These are phyloP conservation scores for Scenedesmus sp. DNA, from an alignment of 163 green algal species.

Conservation along the genomic window DNA sequence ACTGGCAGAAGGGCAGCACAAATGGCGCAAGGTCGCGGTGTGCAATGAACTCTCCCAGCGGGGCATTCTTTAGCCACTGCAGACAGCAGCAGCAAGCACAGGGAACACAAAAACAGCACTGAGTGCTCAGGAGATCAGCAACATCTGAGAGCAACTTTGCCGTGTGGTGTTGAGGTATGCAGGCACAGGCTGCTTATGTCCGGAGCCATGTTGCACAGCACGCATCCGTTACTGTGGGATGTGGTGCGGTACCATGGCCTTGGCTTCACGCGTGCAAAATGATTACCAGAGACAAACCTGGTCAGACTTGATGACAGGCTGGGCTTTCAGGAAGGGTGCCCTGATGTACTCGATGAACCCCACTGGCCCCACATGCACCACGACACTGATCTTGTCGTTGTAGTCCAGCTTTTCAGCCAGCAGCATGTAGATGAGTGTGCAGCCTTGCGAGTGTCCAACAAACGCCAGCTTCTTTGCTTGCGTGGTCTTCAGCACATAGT, in stretches of 20 bases:
- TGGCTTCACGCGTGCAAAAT: no score
- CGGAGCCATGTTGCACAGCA: no score
- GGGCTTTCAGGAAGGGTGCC: slow-evolving; percentile 35
- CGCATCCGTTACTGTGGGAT: no score
- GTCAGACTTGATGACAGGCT: slow-evolving; percentile 11
- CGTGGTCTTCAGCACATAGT: slow-evolving; percentile 32
- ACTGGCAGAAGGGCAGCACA: slow-evolving; percentile 18
- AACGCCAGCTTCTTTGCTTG: slow-evolving; percentile 34
- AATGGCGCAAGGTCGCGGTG: slow-evolving; percentile 29
- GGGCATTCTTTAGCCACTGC: slow-evolving; percentile 42
- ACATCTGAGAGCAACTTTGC: no score
- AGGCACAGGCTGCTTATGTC: no score
- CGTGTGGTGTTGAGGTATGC: no score
- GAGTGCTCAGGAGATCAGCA: no score
- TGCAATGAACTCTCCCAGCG: slow-evolving; percentile 30
- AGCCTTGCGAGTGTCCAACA: slow-evolving; percentile 63
- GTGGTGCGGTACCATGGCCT: no score
- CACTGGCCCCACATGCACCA: slow-evolving; percentile 46
- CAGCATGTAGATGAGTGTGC: slow-evolving; percentile 40
- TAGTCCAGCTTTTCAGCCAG: slow-evolving; percentile 15
- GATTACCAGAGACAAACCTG: background rate
- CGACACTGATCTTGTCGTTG: slow-evolving; percentile 49
- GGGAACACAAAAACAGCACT: background rate
- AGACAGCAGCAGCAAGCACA: background rate
- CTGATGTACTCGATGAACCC: slow-evolving; percentile 31